Percentiles rank a stretch among this genome's conserved stretches.
Conservation (phyloP, 257 asterid species). For the Ocimum tenuiflorum region DNA sequence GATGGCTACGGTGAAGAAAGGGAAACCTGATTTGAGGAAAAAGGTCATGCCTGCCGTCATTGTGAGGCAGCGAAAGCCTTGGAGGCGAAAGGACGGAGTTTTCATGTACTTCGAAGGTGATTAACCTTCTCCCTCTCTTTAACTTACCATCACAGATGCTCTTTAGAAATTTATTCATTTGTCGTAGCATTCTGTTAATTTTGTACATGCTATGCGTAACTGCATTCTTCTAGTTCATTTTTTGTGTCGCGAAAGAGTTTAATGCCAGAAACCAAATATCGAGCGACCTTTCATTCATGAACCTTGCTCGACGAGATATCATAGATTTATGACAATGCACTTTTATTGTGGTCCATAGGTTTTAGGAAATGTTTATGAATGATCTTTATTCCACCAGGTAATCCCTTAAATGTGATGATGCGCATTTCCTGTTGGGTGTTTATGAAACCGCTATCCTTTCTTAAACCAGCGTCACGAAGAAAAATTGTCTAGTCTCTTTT, state of each 20-base stretch:
- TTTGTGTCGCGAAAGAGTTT: too few relatives aligned
- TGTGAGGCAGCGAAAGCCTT: slow-evolving; percentile 55
- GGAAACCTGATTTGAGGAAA: slow-evolving; percentile 61
- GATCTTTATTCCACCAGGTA: too few relatives aligned
- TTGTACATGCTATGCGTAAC: too few relatives aligned
- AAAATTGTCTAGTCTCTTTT: too few relatives aligned
- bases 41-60: slow-evolving; percentile 72
- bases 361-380: background rate
- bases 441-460: too few relatives aligned
- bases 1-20: slow-evolving; percentile 66
- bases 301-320: background rate
- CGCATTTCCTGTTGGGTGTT: too few relatives aligned
- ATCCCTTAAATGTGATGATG: too few relatives aligned
- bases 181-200: background rate
- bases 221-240: too few relatives aligned
- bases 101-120: slow-evolving; percentile 59
- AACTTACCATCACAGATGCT: background rate
- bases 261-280: too few relatives aligned
- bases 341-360: background rate
- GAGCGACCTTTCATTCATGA: too few relatives aligned
- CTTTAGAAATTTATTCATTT: background rate
- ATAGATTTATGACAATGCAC: too few relatives aligned
- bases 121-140: background rate
- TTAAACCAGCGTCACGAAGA: too few relatives aligned
- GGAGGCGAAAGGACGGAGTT: slow-evolving; percentile 64